Evolutionary conservation across 257 asterid genomes (phyloP).

Genomic region (Jaltomata sinuosa): DNA sequence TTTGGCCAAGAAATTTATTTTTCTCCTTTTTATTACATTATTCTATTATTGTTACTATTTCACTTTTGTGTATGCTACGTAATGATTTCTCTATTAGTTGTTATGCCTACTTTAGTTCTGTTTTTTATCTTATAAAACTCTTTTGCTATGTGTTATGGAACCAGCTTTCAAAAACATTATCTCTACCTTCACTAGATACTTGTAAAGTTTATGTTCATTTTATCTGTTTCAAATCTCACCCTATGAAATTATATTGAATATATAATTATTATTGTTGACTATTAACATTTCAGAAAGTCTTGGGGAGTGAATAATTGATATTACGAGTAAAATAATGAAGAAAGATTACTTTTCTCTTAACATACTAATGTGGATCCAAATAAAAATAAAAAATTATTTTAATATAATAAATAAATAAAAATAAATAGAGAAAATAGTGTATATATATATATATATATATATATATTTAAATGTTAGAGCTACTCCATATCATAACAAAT

Average conservation of each 20-base stretch:
- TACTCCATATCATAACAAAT: too few species aligned
- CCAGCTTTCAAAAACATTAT: rapidly evolving
- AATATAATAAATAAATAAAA: too few species aligned
- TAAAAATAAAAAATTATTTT: too few species aligned
- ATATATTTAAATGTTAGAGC: too few species aligned
- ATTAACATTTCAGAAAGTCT: neutral
- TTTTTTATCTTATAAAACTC: too few species aligned
- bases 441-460: too few species aligned
- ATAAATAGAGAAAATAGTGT: too few species aligned
- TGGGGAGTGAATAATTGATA: neutral
- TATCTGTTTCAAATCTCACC: rapidly evolving
- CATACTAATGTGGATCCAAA: too few species aligned
- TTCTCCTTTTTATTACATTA: too few species aligned
- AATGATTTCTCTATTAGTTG: neutral
- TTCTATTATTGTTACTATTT: neutral
- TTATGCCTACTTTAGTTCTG: neutral
- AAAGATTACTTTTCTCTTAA: neutral
- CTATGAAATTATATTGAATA: neutral
- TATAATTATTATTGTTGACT: neutral
- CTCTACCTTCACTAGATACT: neutral
- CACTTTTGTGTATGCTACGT: neutral
- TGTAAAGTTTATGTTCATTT: rapidly evolving
- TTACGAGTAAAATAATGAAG: neutral
- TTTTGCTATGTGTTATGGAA: neutral
- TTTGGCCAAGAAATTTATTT: neutral